Percentiles rank a stretch among this genome's conserved stretches.
Conservation (phyloP, 108 stramenopile genomes). For the Conticribra guillardii region DNA sequence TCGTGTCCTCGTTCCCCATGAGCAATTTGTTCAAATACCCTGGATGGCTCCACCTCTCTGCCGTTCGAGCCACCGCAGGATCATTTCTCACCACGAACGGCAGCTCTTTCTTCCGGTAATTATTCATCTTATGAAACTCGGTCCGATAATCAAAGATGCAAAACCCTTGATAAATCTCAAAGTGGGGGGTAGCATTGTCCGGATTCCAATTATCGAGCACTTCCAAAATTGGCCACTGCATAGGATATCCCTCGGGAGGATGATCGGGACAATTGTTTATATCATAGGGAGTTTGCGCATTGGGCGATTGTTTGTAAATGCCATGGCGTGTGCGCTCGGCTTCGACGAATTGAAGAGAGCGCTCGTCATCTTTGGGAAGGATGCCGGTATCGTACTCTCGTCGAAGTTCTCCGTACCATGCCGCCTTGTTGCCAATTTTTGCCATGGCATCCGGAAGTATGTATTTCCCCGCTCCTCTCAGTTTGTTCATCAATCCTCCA, state of each 20-base stretch:
- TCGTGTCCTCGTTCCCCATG: slow-evolving; percentile 58
- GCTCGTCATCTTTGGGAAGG: slow-evolving; percentile 55
- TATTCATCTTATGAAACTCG: slow-evolving; percentile 80
- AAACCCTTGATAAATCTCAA: slow-evolving; percentile 69
- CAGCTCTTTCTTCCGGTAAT: slow-evolving; percentile 89
- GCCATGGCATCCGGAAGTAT: slow-evolving; percentile 62
- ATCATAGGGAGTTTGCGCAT: slow-evolving; percentile 53
- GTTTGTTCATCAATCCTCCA: slow-evolving; percentile 14
- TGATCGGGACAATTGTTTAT: slow-evolving; percentile 76
- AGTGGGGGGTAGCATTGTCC: slow-evolving; percentile 52
- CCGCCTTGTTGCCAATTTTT: slow-evolving; percentile 62
- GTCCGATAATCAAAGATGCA: slow-evolving; percentile 88
- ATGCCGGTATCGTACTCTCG: slow-evolving; percentile 53
- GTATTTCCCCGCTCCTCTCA: slow-evolving; percentile 44
- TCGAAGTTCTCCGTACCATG: slow-evolving; percentile 61
- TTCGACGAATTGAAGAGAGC: slow-evolving; percentile 24
- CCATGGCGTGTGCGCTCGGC: slow-evolving; percentile 24
- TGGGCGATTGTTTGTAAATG: slow-evolving; percentile 16
- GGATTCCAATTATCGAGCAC: slow-evolving; percentile 73
- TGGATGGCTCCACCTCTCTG: slow-evolving; percentile 88
- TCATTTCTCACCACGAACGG: slow-evolving; percentile 96
- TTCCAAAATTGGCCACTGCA: slow-evolving; percentile 74
- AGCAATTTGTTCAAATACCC: slow-evolving; percentile 77
- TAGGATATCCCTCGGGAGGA: slow-evolving; percentile 84
- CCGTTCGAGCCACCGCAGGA: slow-evolving; percentile 80